phyloP scores from a whole-genome alignment of 2,329 filamentous ascomycete species.

The Madurella mycetomatis region DNA sequence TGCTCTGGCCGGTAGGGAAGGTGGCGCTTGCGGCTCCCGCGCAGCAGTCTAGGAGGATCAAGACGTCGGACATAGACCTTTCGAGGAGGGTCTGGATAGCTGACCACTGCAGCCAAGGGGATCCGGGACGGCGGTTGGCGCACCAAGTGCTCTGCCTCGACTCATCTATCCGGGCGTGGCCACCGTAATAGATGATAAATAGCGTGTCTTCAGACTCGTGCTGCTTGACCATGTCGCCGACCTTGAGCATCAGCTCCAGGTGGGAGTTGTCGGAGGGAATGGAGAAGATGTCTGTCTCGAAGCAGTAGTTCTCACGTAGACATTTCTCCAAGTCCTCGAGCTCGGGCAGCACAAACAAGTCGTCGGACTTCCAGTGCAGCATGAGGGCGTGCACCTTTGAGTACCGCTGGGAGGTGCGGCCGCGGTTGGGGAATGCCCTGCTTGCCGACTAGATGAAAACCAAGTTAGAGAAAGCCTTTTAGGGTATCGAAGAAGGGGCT shows the following conservation, averaged over 20 bases:
- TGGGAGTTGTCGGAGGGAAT: constrained; percentile 57
- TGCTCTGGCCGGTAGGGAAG: constrained; percentile 54
- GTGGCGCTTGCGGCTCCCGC: constrained; percentile 57
- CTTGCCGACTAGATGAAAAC: constrained; percentile 43
- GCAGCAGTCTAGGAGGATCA: constrained; percentile 57
- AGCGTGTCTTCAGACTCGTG: constrained; percentile 52
- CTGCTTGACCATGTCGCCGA: constrained; percentile 54
- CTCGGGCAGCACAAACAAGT: constrained; percentile 55
- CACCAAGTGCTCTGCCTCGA: constrained; percentile 58
- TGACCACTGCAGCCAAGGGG: constrained; percentile 57
- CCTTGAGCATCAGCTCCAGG: constrained; percentile 53
- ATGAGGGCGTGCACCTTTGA: constrained; percentile 51
- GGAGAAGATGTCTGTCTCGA: constrained; percentile 53
- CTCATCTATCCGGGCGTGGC: constrained; percentile 56
- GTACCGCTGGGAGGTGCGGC: constrained; percentile 50
- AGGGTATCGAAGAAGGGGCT: background rate
- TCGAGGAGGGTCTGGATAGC: constrained; percentile 57
- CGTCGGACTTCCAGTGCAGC: constrained; percentile 55
- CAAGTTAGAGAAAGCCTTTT: constrained; percentile 4
- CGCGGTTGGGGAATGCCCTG: constrained; percentile 54
- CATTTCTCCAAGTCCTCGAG: constrained; percentile 53
- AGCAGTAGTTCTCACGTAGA: constrained; percentile 51
- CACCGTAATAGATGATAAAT: constrained; percentile 56
- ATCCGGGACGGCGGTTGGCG: constrained; percentile 48
- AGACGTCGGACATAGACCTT: constrained; percentile 52